Evolutionary conservation across 352 stramenopile genomes (phyloP).

Genomic region (Thalassiosira pacifica): DNA sequence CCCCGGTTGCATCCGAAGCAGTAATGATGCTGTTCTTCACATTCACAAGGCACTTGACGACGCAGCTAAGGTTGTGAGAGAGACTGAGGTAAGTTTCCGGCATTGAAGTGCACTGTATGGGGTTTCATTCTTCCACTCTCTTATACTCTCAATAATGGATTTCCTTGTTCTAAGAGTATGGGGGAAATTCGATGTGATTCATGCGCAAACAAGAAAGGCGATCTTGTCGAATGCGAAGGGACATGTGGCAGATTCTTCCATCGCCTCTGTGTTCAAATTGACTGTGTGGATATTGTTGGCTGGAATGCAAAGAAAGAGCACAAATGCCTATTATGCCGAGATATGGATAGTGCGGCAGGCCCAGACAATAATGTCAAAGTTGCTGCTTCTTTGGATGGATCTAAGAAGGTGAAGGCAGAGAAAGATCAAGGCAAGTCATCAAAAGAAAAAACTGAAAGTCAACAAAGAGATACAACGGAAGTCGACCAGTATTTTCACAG

Average conservation of each 20-base stretch:
- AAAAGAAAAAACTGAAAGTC: not conserved
- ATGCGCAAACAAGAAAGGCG: conserved; percentile 37
- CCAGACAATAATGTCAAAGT: not conserved
- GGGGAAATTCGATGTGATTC: conserved; percentile 25
- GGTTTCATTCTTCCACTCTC: not conserved
- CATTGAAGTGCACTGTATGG: not conserved
- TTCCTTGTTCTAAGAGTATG: conserved; percentile 15
- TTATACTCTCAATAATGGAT: not conserved
- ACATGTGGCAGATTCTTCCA: conserved; percentile 60
- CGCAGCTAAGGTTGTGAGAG: not conserved
- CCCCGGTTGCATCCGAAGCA: conserved; percentile 12
- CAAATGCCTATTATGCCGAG: conserved; percentile 39
- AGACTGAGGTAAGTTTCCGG: conserved; percentile 22
- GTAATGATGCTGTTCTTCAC: not conserved
- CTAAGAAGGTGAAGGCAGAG: conserved; percentile 3
- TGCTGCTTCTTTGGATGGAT: not conserved
- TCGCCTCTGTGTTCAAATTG: conserved; percentile 59
- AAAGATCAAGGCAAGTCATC: conserved; percentile 9
- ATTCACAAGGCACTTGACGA: conserved; percentile 22
- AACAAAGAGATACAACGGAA: conserved; percentile 13
- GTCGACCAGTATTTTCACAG: conserved; percentile 55
- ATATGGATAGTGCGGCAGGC: not conserved
- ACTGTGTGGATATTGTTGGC: conserved; percentile 27
- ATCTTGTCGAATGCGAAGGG: conserved; percentile 39
- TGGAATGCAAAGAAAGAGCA: conserved; percentile 47